Evolutionary conservation across 148 eudicot species (phyloP).

Genomic region (Nepenthes mirabilis): DNA sequence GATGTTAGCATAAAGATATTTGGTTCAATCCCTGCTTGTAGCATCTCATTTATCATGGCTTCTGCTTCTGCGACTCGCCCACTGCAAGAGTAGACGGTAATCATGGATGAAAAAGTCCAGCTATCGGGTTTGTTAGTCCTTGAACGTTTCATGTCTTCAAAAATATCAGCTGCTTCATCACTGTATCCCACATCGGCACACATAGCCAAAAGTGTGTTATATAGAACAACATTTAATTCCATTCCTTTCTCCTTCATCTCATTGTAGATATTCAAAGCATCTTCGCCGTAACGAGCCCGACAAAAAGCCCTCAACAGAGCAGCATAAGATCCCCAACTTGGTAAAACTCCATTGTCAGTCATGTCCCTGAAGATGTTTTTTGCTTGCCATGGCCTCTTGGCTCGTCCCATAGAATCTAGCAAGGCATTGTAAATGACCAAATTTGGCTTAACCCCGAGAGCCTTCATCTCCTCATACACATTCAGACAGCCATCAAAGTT

Average conservation of each 20-base stretch:
- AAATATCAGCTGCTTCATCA: conserved; percentile 64
- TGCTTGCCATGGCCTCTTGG: conserved; percentile 87
- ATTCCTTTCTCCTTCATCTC: conserved; percentile 70
- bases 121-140: conserved; percentile 52
- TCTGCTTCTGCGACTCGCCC: conserved; percentile 69
- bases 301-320: conserved; percentile 66
- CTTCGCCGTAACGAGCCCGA: conserved; percentile 65
- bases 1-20: conserved; percentile 68
- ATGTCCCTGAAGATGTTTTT: conserved; percentile 58
- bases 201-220: conserved; percentile 60
- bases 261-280: conserved; percentile 50
- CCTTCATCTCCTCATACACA: conserved; percentile 92
- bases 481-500: conserved; percentile 94
- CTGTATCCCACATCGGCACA: conserved; percentile 70
- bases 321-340: conserved; percentile 67
- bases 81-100: conserved; percentile 57
- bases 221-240: conserved; percentile 48
- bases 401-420: conserved; percentile 85
- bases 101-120: conserved; percentile 73
- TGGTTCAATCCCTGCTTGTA: conserved; percentile 68
- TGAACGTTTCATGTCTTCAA: conserved; percentile 57
- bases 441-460: conserved; percentile 51
- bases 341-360: conserved; percentile 34
- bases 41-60: conserved; percentile 50
- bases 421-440: conserved; percentile 41